Conservation (phyloP, 768 basidiomycete genomes). For the Rubroboletus pulcherrimus region DNA sequence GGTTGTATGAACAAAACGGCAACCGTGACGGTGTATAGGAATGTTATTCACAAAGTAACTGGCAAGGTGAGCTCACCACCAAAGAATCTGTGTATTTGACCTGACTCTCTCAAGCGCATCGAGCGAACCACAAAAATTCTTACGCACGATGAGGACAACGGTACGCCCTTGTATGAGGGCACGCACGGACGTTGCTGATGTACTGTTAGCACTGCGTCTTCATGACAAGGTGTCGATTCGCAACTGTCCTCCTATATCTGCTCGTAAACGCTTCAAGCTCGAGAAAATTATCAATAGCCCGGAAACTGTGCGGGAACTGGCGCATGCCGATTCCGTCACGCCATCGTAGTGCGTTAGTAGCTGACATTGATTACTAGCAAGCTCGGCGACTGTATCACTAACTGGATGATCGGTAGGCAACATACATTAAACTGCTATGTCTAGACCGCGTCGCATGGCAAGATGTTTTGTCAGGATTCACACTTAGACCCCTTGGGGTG, state of each 20-base stretch:
- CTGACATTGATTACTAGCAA: background rate
- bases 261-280: slow-evolving; percentile 71
- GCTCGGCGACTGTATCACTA: background rate
- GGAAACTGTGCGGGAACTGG: slow-evolving; percentile 52
- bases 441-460: background rate
- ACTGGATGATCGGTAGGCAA: background rate
- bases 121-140: slow-evolving; percentile 76
- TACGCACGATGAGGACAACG: slow-evolving; percentile 67
- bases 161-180: slow-evolving; percentile 39
- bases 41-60: slow-evolving; percentile 66
- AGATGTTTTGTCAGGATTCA: background rate
- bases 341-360: background rate
- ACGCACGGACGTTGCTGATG: slow-evolving; percentile 4
- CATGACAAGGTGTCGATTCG: slow-evolving; percentile 75
- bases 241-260: slow-evolving; percentile 79
- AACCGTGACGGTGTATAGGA: slow-evolving; percentile 77
- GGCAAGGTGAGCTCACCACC: slow-evolving; percentile 56
- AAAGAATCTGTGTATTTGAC: background rate
- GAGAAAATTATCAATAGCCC: slow-evolving; percentile 68
- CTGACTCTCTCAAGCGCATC: slow-evolving; percentile 47
- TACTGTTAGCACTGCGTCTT: slow-evolving; percentile 50
- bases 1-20: slow-evolving; percentile 84
- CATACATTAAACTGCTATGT: background rate
- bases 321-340: slow-evolving; percentile 10
- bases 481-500: slow-evolving; percentile 9